Conservation (phyloP, 345 rosid species). For the Theobroma cacao region DNA sequence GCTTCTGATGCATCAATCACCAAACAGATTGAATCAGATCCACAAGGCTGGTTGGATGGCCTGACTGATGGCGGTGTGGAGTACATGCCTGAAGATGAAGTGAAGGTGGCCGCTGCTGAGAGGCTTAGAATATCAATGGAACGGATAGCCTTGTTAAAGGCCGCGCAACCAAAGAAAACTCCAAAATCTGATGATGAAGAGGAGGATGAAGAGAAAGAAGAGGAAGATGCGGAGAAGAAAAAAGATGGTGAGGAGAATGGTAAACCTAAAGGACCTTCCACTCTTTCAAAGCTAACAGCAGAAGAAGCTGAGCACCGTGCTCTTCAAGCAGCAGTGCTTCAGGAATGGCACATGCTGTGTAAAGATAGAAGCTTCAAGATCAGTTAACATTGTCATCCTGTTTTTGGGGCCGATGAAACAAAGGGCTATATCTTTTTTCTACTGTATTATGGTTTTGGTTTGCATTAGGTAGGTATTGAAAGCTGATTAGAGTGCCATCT, state of each 20-base stretch:
- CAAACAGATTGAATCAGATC: constrained; percentile 88
- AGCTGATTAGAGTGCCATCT: not conserved
- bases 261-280: constrained; percentile 64
- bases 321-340: constrained; percentile 91
- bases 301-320: constrained; percentile 98
- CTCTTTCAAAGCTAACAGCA: constrained; percentile 76
- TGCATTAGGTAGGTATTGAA: constrained; percentile 20
- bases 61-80: constrained; percentile 91
- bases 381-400: constrained; percentile 21
- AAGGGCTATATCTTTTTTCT: constrained; percentile 16
- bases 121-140: constrained; percentile 93
- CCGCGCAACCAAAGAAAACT: constrained; percentile 72
- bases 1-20: constrained; percentile 95
- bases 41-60: constrained; percentile 96
- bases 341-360: constrained; percentile 91
- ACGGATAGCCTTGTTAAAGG: constrained; percentile 85
- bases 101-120: constrained; percentile 84
- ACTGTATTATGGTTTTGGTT: constrained; percentile 18
- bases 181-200: constrained; percentile 51
- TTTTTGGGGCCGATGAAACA: not conserved
- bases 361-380: constrained; percentile 65
- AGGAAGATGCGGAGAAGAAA: constrained; percentile 20
- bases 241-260: constrained; percentile 40
- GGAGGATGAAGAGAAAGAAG: constrained; percentile 31
- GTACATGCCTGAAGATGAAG: constrained; percentile 97